Base-by-base conservation (phyloP, 2,329 filamentous ascomycete species). In the Cladophialophora chaetospira region DNA sequence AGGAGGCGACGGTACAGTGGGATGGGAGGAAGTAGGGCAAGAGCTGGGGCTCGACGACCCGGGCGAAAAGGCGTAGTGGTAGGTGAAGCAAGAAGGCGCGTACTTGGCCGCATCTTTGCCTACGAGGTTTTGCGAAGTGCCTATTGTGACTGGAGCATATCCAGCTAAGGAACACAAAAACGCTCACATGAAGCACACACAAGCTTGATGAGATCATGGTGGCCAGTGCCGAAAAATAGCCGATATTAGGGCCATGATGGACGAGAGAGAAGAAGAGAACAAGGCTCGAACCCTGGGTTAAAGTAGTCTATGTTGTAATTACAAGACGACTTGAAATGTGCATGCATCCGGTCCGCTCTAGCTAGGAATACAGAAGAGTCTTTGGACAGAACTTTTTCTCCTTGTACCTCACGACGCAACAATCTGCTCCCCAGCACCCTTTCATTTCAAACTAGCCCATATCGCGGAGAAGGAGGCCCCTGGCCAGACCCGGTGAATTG, bases 1-100 rank as follows among this genome's bases (percentile, higher is more conserved):
- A 99, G 79, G 23, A 99, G 77, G 31, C 94, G 86, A 58, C 94
- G 84, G 77, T 97, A 99, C 6, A 99, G 82, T 2, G 87, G 90
- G 45, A 97, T 88, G 0, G 92, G 92, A 4, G 92, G 91, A 35
- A 97, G 81, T 10, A 97, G 82, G 36, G 90, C 89, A 70, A 88
- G 72, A 31, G 78, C 79, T 8, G 78, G 61, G 21, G 57, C 33
- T 10, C 56, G 46, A 53, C 60, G 63, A 6, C 64, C 62, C 10
- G 64, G 61, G 9, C 50, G 53, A 36, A 63, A 58, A 10, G 56
- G 53, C 4, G 58, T 45, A 4, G 50, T 57, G 4, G 53, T 56
- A 11, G 63, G 64, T 10, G 59, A 53, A 11, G 64, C 64, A 8
- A 63, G 57, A 9, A 62, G 42, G 15, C 58, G 58, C 4, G 36